phyloP scores from a whole-genome alignment of 768 basidiomycete species.

The Boletus pseudo-olivaceus region DNA sequence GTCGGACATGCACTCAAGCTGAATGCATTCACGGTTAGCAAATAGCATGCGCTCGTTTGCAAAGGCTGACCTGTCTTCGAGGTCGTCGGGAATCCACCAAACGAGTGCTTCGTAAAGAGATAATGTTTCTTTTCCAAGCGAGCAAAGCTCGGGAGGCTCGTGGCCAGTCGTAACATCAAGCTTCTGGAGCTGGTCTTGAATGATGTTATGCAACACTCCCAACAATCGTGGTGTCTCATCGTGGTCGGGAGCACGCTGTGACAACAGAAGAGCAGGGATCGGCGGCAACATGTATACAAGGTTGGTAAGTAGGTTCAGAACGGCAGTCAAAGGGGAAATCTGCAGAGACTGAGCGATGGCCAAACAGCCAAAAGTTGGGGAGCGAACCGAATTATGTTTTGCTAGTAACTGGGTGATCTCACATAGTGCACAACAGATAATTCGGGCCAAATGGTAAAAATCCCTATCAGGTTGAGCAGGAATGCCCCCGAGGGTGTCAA shows the following conservation, averaged over 20 bases:
- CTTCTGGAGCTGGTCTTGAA: slow-evolving; percentile 38
- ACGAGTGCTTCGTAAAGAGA: slow-evolving; percentile 53
- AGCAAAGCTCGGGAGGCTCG: slow-evolving; percentile 20
- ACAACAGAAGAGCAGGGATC: slow-evolving; percentile 40
- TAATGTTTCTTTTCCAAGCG: slow-evolving; percentile 41
- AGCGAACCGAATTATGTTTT: slow-evolving; percentile 40
- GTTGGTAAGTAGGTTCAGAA: slow-evolving; percentile 50
- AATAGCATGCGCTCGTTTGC: neutral
- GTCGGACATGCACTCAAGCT: slow-evolving; percentile 41
- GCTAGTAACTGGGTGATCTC: slow-evolving; percentile 39
- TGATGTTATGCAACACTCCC: slow-evolving; percentile 37
- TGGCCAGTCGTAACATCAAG: slow-evolving; percentile 30
- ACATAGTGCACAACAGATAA: slow-evolving; percentile 37
- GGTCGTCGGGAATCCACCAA: slow-evolving; percentile 44
- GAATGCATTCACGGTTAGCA: neutral
- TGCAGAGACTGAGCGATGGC: slow-evolving; percentile 24
- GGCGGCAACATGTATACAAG: slow-evolving; percentile 48
- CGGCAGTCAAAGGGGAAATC: slow-evolving; percentile 44
- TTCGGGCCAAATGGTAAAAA: slow-evolving; percentile 18
- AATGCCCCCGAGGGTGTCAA: slow-evolving; percentile 28
- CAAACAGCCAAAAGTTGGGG: neutral
- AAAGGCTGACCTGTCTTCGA: slow-evolving; percentile 33
- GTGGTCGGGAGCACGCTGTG: slow-evolving; percentile 22
- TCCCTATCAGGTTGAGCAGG: slow-evolving; percentile 16
- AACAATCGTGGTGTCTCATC: slow-evolving; percentile 36